Evolutionary conservation across 1,139 yeast species (phyloP).

Genomic region (Taphrina deformans): DNA sequence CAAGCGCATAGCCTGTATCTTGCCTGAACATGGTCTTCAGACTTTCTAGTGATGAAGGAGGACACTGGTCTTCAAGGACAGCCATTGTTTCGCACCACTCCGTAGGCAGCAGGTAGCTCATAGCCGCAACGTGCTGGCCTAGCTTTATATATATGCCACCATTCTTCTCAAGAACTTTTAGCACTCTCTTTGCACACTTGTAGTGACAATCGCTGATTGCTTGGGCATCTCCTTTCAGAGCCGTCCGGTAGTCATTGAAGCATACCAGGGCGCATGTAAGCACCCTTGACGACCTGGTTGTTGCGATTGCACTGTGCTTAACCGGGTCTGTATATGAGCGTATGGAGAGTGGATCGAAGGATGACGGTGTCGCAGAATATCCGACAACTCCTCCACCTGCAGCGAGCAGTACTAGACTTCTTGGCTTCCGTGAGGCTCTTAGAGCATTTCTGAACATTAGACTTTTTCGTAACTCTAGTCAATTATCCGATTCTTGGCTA

Average conservation of each 20-base stretch:
- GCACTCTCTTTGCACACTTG: constrained; percentile 74
- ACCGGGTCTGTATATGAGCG: constrained; percentile 26
- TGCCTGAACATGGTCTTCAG: constrained; percentile 62
- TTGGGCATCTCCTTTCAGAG: constrained; percentile 53
- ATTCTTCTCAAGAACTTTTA: constrained; percentile 74
- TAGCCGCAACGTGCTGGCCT: constrained; percentile 91
- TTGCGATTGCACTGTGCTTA: constrained; percentile 29
- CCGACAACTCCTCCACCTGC: constrained; percentile 18
- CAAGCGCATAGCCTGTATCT: constrained; percentile 62
- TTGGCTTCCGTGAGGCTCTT: neutral
- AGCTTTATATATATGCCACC: constrained; percentile 92
- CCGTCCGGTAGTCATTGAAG: constrained; percentile 53
- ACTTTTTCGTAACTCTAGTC: no score
- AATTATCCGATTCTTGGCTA: no score
- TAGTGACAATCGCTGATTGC: constrained; percentile 62
- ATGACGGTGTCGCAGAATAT: constrained; percentile 11
- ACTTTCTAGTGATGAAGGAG: constrained; percentile 70
- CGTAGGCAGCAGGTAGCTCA: constrained; percentile 82
- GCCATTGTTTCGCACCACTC: constrained; percentile 97
- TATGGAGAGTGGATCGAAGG: constrained; percentile 16
- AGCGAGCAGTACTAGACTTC: constrained; percentile 2
- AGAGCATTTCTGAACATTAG: constrained; percentile 14
- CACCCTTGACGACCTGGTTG: constrained; percentile 28
- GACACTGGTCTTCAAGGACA: constrained; percentile 89
- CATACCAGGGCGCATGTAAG: constrained; percentile 30